Evolutionary conservation across 108 stramenopile species (phyloP).

Genomic region (Nitzschia inconspicua): DNA sequence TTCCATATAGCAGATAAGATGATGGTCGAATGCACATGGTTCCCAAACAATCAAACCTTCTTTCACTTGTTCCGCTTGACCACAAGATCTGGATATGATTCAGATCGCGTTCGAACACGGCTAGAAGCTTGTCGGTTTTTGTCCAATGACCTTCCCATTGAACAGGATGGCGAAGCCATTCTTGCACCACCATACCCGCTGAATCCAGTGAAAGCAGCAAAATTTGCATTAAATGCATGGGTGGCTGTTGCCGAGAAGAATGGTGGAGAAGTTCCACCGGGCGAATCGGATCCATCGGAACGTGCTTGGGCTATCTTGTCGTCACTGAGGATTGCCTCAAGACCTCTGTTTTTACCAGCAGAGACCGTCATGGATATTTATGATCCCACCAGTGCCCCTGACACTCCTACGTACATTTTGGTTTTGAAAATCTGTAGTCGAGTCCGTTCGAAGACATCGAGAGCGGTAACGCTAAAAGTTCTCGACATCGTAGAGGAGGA

Average conservation of each 20-base stretch:
- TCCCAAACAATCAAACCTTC: conserved; percentile 23
- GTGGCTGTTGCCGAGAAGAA: background rate
- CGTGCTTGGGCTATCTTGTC: conserved; percentile 20
- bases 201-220: conserved; percentile 2
- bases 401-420: conserved; percentile 3
- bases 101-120: conserved; percentile 8
- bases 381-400: conserved; percentile 1
- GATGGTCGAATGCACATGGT: conserved; percentile 14
- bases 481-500: conserved; percentile 10
- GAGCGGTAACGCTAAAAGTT: conserved; percentile 5
- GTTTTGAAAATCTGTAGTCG: conserved; percentile 14
- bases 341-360: conserved; percentile 1
- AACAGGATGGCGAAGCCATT: background rate
- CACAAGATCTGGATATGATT: conserved; percentile 5
- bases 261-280: background rate
- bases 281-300: conserved; percentile 5
- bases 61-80: conserved; percentile 13
- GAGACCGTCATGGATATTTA: background rate
- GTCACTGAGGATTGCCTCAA: background rate
- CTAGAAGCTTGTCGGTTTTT: conserved; percentile 17
- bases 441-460: background rate
- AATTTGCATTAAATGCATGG: conserved; percentile 22
- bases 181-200: background rate
- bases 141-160: background rate
- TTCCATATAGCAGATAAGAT: conserved; percentile 18